Evolutionary conservation across 352 stramenopile genomes (phyloP).

Genomic region (Phytophthora foliorum): DNA sequence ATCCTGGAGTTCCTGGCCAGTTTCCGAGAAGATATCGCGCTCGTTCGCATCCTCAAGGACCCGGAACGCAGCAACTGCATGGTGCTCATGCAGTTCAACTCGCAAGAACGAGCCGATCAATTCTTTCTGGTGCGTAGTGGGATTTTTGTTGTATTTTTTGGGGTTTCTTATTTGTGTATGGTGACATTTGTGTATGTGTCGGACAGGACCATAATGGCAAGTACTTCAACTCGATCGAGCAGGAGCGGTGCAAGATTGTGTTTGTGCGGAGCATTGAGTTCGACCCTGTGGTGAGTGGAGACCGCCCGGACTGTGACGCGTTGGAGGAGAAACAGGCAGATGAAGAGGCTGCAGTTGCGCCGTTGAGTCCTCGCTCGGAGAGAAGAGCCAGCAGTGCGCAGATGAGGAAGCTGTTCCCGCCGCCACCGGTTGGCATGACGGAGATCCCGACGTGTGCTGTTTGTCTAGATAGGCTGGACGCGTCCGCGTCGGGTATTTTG

Average conservation of each 20-base stretch:
- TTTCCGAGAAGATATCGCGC: constrained; percentile 77
- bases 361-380: constrained; percentile 27
- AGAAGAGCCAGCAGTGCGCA: constrained; percentile 38
- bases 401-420: constrained; percentile 61
- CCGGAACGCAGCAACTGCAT: constrained; percentile 87
- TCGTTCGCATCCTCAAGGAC: constrained; percentile 87
- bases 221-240: constrained; percentile 94
- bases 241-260: constrained; percentile 90
- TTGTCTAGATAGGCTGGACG: constrained; percentile 92
- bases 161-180: constrained; percentile 3
- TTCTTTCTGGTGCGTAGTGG: constrained; percentile 65
- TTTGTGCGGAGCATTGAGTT: constrained; percentile 93
- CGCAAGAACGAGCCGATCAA: constrained; percentile 83
- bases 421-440: constrained; percentile 79
- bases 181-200: constrained; percentile 13
- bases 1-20: constrained; percentile 85
- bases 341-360: constrained; percentile 7
- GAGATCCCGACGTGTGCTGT: constrained; percentile 93
- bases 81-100: constrained; percentile 85
- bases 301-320: constrained; percentile 25
- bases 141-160: not conserved
- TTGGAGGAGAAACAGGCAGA: constrained; percentile 38
- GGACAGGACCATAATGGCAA: constrained; percentile 86
- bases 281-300: constrained; percentile 50
- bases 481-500: constrained; percentile 91